These are phyloP conservation scores for Phlebiopsis flavidoalba DNA, from an alignment of 768 basidiomycete genomes.

Conservation along the genomic window DNA sequence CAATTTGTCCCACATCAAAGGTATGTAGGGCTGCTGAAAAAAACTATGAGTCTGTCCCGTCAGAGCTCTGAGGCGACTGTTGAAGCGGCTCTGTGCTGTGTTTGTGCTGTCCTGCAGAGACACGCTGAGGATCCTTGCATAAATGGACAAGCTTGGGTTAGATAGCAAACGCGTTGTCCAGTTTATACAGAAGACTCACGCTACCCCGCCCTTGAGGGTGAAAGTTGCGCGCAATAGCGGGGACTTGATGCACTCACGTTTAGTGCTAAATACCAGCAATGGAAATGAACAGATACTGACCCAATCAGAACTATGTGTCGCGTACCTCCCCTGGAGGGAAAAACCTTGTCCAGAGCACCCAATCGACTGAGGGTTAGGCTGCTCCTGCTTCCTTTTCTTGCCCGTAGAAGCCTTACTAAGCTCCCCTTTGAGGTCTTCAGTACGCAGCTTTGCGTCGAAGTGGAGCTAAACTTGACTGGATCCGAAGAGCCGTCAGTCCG, in stretches of 20 bases:
- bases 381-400: background rate
- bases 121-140: background rate
- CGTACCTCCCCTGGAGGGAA: too few relatives aligned
- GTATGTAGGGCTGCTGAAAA: constrained; percentile 35
- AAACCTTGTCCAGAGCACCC: too few relatives aligned
- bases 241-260: too few relatives aligned
- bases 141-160: background rate
- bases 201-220: too few relatives aligned
- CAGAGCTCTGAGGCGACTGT: constrained; percentile 43
- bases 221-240: too few relatives aligned
- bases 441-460: background rate
- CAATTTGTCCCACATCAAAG: constrained; percentile 46
- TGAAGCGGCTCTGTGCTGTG: constrained; percentile 48
- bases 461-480: background rate
- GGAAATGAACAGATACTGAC: too few relatives aligned
- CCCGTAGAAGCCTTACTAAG: background rate
- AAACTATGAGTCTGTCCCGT: constrained; percentile 43
- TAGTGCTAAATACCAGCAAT: too few relatives aligned
- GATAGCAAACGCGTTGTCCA: too few relatives aligned
- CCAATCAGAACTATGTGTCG: too few relatives aligned
- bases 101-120: constrained; percentile 23
- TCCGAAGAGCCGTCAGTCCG: too few relatives aligned
- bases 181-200: too few relatives aligned
- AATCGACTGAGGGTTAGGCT: too few relatives aligned
- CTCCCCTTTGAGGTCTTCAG: background rate